phyloP scores from a whole-genome alignment of 2,329 filamentous ascomycete genomes.

The Ophiocordyceps polyrhachis-furcata region DNA sequence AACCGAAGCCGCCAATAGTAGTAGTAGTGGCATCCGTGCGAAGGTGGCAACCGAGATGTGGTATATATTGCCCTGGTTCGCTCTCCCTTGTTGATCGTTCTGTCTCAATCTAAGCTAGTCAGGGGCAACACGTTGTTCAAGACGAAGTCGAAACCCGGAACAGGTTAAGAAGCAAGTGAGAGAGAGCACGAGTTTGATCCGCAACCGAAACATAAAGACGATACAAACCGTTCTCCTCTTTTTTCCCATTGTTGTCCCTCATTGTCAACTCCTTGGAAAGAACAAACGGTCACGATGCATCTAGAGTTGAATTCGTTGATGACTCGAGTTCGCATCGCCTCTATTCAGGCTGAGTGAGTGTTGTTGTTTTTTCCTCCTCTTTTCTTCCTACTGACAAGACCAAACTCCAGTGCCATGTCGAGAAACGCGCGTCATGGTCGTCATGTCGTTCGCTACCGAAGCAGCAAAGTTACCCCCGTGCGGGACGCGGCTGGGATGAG shows the following conservation, averaged over 20 bases:
- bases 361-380: constrained; percentile 8
- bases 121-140: no score
- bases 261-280: background rate
- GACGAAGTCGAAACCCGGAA: no score
- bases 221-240: no score
- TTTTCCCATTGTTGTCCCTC: background rate
- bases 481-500: constrained; percentile 4
- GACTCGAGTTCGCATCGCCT: constrained; percentile 26
- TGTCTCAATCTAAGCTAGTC: background rate
- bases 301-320: constrained; percentile 23
- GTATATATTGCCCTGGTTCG: background rate
- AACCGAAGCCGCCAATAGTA: background rate
- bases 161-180: background rate
- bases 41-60: background rate
- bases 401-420: constrained; percentile 1
- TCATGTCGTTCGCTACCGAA: constrained; percentile 7
- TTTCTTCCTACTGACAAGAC: background rate
- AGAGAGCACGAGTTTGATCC: background rate
- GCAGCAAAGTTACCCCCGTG: constrained; percentile 8
- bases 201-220: background rate
- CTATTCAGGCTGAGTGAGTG: constrained; percentile 27
- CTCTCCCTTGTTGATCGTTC: background rate
- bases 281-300: constrained; percentile 10
- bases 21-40: background rate
- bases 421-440: constrained; percentile 1